A percentile compares a stretch with the other conserved stretches of the same genome.
Conservation (phyloP, 805 yeast species). For the Candida ficus region DNA sequence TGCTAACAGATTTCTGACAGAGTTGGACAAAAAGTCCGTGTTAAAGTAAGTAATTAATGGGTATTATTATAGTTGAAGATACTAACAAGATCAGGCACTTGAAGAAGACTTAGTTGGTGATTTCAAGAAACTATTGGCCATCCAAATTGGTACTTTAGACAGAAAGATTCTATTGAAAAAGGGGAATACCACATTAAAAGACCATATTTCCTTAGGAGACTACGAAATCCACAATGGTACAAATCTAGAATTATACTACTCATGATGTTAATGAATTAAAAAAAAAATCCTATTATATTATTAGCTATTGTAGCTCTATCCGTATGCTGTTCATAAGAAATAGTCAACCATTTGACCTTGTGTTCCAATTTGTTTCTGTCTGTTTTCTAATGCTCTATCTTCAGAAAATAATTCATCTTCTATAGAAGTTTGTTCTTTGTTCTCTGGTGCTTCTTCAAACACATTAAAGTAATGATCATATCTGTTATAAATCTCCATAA, state of each 20-base stretch:
- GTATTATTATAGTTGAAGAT: too few species aligned
- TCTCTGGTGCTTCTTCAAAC: slow-evolving; percentile 96
- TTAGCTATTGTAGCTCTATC: background rate
- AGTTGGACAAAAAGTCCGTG: slow-evolving; percentile 81
- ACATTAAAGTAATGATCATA: slow-evolving; percentile 78
- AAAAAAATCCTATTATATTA: background rate
- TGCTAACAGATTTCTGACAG: slow-evolving; percentile 30
- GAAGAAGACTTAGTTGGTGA: slow-evolving; percentile 85
- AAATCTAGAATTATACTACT: slow-evolving; percentile 77
- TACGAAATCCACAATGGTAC: slow-evolving; percentile 91
- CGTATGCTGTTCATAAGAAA: slow-evolving; percentile 32
- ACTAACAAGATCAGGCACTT: slow-evolving; percentile 42
- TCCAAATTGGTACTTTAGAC: slow-evolving; percentile 76
- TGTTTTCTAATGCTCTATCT: slow-evolving; percentile 4
- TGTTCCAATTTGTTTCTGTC: slow-evolving; percentile 7
- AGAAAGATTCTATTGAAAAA: slow-evolving; percentile 67
- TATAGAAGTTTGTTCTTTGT: slow-evolving; percentile 43
- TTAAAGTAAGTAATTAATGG: slow-evolving; percentile 39
- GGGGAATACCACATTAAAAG: slow-evolving; percentile 79
- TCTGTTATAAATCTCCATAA: slow-evolving; percentile 74
- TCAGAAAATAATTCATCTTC: slow-evolving; percentile 17
- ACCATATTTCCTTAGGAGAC: slow-evolving; percentile 89
- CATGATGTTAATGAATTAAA: slow-evolving; percentile 28
- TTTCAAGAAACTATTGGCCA: slow-evolving; percentile 74
- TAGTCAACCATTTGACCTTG: slow-evolving; percentile 44